Percentiles rank a stretch among this genome's conserved stretches.
Evolutionary conservation across 768 basidiomycete genomes (phyloP).

Genomic region (Mycena crocata): DNA sequence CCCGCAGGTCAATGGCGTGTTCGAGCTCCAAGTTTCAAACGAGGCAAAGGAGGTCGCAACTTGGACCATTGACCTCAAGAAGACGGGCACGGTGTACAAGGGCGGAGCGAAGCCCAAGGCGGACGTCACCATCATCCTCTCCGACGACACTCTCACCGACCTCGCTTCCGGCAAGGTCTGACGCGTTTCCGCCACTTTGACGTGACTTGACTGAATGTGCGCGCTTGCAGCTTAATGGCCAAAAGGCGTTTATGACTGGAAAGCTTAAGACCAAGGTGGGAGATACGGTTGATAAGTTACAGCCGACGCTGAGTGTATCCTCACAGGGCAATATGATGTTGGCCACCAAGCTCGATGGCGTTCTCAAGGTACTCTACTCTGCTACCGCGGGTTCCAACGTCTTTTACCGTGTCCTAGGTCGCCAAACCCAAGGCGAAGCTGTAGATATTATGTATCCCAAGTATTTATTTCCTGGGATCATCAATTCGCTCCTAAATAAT

Average conservation of each 20-base stretch:
- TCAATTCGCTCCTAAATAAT: slow-evolving; percentile 7
- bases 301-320: too few species aligned
- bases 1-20: slow-evolving; percentile 84
- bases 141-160: slow-evolving; percentile 79
- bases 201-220: neutral
- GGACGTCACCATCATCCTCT: slow-evolving; percentile 84
- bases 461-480: slow-evolving; percentile 14
- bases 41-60: slow-evolving; percentile 73
- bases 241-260: slow-evolving; percentile 97
- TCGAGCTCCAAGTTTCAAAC: slow-evolving; percentile 86
- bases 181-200: slow-evolving; percentile 24
- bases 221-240: slow-evolving; percentile 79
- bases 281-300: too few species aligned
- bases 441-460: slow-evolving; percentile 36
- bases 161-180: slow-evolving; percentile 79
- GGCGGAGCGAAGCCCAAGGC: slow-evolving; percentile 79
- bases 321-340: slow-evolving; percentile 97
- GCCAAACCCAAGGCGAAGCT: slow-evolving; percentile 63
- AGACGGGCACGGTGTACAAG: slow-evolving; percentile 79
- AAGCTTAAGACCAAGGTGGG: slow-evolving; percentile 91
- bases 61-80: slow-evolving; percentile 97
- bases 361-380: slow-evolving; percentile 74
- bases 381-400: neutral
- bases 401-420: slow-evolving; percentile 45
- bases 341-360: slow-evolving; percentile 87